A percentile compares a stretch with the other conserved stretches of the same genome.
Conservation (phyloP, 306 rosid genomes). For the Purshia tridentata region DNA sequence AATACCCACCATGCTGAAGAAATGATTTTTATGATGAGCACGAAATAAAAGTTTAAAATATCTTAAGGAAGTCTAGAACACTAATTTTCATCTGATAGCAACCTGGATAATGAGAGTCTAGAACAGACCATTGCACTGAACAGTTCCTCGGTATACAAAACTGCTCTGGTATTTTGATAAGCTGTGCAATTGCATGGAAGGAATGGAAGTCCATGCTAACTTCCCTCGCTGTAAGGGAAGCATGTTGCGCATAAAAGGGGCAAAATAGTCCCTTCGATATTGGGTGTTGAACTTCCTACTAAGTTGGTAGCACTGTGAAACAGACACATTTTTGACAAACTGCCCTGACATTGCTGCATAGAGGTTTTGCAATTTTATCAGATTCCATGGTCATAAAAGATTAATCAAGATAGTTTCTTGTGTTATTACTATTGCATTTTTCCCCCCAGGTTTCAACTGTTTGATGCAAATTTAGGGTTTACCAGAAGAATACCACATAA, state of each 20-base stretch:
- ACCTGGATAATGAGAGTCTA: constrained; percentile 69
- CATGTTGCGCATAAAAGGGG: constrained; percentile 57
- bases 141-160: constrained; percentile 52
- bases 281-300: constrained; percentile 53
- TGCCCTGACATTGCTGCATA: constrained; percentile 92
- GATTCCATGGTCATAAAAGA: constrained; percentile 37
- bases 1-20: neutral
- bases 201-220: constrained; percentile 71
- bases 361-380: constrained; percentile 58
- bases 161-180: constrained; percentile 51
- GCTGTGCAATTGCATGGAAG: constrained; percentile 79
- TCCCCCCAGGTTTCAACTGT: neutral
- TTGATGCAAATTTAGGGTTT: neutral
- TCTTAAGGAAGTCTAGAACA: constrained; percentile 31
- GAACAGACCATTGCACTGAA: constrained; percentile 96
- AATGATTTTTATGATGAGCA: neutral
- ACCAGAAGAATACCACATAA: constrained; percentile 9
- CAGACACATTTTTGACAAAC: constrained; percentile 79
- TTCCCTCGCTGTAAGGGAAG: constrained; percentile 81
- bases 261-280: constrained; percentile 57
- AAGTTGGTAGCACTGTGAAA: constrained; percentile 73
- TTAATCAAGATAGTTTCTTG: constrained; percentile 25
- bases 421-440: constrained; percentile 3
- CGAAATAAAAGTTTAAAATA: neutral
- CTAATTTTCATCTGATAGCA: constrained; percentile 40